These are phyloP conservation scores for Moesziomyces antarcticus DNA, from an alignment of 1,284 basidiomycete species.

Conservation along the genomic window DNA sequence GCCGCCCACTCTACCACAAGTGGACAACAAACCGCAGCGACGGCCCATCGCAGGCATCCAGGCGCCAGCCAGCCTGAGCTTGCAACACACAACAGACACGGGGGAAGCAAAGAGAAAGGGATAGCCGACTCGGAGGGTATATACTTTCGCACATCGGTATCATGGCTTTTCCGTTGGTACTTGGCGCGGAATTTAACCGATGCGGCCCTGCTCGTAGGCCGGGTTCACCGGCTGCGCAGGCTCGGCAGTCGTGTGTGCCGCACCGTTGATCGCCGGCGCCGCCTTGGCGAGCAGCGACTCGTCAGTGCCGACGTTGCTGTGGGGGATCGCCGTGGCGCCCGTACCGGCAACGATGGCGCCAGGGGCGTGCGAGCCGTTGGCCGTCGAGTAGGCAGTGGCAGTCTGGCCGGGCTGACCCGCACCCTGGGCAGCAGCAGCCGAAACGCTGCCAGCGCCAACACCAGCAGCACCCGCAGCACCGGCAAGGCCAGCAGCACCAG, in stretches of 20 bases:
- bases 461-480: conserved; percentile 7
- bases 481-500: conserved; percentile 13
- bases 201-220: conserved; percentile 31
- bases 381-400: conserved; percentile 33
- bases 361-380: conserved; percentile 30
- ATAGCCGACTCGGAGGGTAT: conserved; percentile 24
- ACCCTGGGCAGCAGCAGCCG: conserved; percentile 30
- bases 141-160: conserved; percentile 45
- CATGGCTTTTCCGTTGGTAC: conserved; percentile 5
- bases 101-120: background rate
- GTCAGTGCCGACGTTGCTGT: conserved; percentile 12
- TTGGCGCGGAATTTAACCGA: conserved; percentile 19
- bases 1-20: too few species aligned
- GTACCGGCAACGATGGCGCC: conserved; percentile 40
- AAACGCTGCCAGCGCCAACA: conserved; percentile 10
- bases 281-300: conserved; percentile 30
- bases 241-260: conserved; percentile 24
- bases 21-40: too few species aligned
- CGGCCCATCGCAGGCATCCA: too few species aligned
- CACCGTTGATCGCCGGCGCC: conserved; percentile 47
- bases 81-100: too few species aligned
- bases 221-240: conserved; percentile 45
- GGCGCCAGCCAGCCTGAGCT: too few species aligned
- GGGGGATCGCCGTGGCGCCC: conserved; percentile 29
- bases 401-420: conserved; percentile 37